Conservation (phyloP, 768 basidiomycete species). For the Suillus spraguei region DNA sequence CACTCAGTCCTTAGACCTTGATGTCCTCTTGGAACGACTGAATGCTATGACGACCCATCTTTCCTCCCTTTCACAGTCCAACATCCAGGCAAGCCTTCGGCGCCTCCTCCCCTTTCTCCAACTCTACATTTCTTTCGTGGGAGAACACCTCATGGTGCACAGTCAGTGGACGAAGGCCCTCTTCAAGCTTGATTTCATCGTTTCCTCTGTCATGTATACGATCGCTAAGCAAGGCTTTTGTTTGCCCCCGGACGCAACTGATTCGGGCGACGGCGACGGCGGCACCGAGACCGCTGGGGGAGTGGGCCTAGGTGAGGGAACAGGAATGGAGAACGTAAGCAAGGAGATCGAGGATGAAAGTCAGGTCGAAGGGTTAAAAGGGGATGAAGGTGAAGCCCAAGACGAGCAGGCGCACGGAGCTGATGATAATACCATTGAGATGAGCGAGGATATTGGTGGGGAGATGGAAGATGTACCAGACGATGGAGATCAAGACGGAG, state of each 20-base stretch:
- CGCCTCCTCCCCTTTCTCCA: conserved; percentile 77
- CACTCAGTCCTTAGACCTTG: conserved; percentile 51
- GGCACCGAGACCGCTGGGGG: conserved; percentile 61
- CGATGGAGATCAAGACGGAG: conserved; percentile 49
- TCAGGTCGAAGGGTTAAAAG: conserved; percentile 92
- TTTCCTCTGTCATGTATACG: conserved; percentile 72
- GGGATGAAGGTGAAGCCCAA: conserved; percentile 50
- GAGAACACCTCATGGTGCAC: conserved; percentile 57
- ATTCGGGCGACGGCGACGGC: conserved; percentile 47
- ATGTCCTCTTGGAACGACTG: conserved; percentile 44
- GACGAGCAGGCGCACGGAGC: conserved; percentile 42
- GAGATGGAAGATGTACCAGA: conserved; percentile 83
- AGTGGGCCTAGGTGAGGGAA: conserved; percentile 86
- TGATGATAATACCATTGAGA: conserved; percentile 83
- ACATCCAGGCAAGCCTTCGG: conserved; percentile 39
- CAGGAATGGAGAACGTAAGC: conserved; percentile 85
- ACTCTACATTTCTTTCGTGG: conserved; percentile 57
- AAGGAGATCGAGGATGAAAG: conserved; percentile 96
- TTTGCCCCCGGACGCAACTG: conserved; percentile 75
- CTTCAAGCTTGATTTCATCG: conserved; percentile 82
- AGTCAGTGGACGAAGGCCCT: conserved; percentile 71
- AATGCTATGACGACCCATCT: conserved; percentile 41
- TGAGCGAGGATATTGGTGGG: conserved; percentile 89
- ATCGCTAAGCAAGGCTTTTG: conserved; percentile 91
- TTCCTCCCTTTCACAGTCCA: conserved; percentile 33